Evolutionary conservation across 331 rosid species (phyloP), one percentile per base, ranked within the genome.

Genomic region (Acacia pycnantha): DNA sequence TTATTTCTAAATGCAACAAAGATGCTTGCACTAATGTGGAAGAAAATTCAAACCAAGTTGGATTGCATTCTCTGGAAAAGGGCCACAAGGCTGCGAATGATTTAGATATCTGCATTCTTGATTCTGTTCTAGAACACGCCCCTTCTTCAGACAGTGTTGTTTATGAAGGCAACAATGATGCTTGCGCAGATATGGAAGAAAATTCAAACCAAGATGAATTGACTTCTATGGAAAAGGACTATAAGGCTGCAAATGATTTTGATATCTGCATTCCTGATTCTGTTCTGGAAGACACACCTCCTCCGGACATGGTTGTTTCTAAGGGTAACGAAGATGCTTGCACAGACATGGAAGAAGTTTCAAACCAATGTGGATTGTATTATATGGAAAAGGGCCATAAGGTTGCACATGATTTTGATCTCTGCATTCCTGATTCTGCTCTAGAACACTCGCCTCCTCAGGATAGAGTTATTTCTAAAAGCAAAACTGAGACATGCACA

Each of bases 371-470:
- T 82, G 77, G 64, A 51, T 74, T 73, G 53, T 62, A 71, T 82
- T 85, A 84, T 61, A 35, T 44, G 76, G 82, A 82, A 76, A 86
- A 66, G 82, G 86, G 74, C 9, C 9, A 62, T 14, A 62, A 62
- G 31, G 80, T 80, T 84, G 79, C 85, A 43, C 82, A 46, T 83
- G 87, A 80, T 58, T 75, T 75, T 75, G 77, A 74, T 40, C 29
- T 22, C 15, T 77, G 75, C 46, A 59, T 84, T 79, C 73, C 93
- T 70, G 88, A 75, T 54, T 82, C 88, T 85, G 73, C 82, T 74
- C 72, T 75, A 79, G 82, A 80, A 48, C 82, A 83, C 79, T 79
- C 58, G 4, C 54, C 86, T 79, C 83, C 83, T 35, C 24, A 12
- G 56, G 78, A 83, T 31, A 76, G 51, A 70, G 77, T 78, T 24